Percentiles rank a stretch among this genome's conserved stretches.
Conservation (phyloP, 208 protist genomes). For the Histomonas meleagridis region DNA sequence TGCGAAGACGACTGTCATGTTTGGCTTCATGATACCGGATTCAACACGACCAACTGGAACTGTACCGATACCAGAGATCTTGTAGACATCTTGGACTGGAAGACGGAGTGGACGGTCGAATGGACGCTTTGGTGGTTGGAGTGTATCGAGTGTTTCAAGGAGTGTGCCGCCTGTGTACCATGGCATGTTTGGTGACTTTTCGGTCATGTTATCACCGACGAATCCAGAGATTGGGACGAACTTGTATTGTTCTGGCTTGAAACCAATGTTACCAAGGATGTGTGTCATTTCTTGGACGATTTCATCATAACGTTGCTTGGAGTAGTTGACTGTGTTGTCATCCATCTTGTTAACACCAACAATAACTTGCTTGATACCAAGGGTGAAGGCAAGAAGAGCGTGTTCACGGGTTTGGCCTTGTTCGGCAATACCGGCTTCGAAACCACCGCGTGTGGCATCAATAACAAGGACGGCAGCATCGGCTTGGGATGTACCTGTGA, state of each 20-base stretch:
- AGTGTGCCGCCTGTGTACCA: slow-evolving; percentile 41
- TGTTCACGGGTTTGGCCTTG: background rate
- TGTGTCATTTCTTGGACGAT: slow-evolving; percentile 35
- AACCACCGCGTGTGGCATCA: background rate
- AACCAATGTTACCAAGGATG: background rate
- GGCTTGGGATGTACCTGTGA: slow-evolving; percentile 85
- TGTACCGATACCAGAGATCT: slow-evolving; percentile 52
- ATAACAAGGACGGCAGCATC: slow-evolving; percentile 87
- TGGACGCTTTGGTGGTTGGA: background rate
- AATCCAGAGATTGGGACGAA: slow-evolving; percentile 14
- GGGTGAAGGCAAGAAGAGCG: slow-evolving; percentile 14
- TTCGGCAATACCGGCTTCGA: background rate
- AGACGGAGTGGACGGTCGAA: slow-evolving; percentile 45
- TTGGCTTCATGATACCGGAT: slow-evolving; percentile 51
- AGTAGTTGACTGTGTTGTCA: background rate
- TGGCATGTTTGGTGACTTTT: slow-evolving; percentile 39
- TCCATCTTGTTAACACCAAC: background rate
- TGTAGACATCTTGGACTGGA: slow-evolving; percentile 40
- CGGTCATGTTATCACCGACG: slow-evolving; percentile 39
- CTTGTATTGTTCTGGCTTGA: background rate
- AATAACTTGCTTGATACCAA: slow-evolving; percentile 34
- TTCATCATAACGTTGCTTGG: background rate
- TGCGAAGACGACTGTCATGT: slow-evolving; percentile 48
- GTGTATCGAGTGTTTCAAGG: slow-evolving; percentile 32
- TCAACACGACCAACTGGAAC: slow-evolving; percentile 41